These are phyloP conservation scores for Nakaseomyces sp. DNA, from an alignment of 1,139 yeast species.

Conservation along the genomic window DNA sequence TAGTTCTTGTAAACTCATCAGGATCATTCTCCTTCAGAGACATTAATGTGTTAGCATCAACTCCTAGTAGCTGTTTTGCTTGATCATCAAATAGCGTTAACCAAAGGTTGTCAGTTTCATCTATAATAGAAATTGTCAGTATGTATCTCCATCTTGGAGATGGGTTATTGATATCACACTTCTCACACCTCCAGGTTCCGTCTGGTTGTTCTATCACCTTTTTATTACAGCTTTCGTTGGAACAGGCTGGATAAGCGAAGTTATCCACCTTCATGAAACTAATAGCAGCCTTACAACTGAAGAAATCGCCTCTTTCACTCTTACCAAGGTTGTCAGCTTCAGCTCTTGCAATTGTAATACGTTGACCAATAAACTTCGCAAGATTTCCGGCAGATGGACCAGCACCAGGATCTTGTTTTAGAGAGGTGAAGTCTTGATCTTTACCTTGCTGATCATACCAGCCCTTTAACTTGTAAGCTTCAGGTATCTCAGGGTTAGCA, in stretches of 20 bases:
- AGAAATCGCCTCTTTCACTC: slow-evolving; percentile 71
- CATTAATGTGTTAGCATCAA: slow-evolving; percentile 59
- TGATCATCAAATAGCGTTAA: slow-evolving; percentile 79
- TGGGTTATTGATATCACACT: slow-evolving; percentile 62
- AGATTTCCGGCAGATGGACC: slow-evolving; percentile 26
- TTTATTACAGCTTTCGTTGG: slow-evolving; percentile 64
- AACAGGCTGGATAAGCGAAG: slow-evolving; percentile 89
- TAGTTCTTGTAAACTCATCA: slow-evolving; percentile 39
- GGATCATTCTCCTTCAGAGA: slow-evolving; percentile 43
- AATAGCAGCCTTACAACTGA: slow-evolving; percentile 64
- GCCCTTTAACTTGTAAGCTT: slow-evolving; percentile 80
- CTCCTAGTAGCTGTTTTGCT: slow-evolving; percentile 60
- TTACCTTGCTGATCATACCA: slow-evolving; percentile 87
- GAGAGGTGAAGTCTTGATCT: slow-evolving; percentile 50
- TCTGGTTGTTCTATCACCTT: slow-evolving; percentile 69
- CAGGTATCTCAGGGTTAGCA: slow-evolving; percentile 81
- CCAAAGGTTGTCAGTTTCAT: slow-evolving; percentile 80
- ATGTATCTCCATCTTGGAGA: slow-evolving; percentile 76
- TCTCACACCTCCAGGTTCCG: slow-evolving; percentile 88
- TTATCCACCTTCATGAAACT: slow-evolving; percentile 64
- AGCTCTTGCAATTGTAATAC: slow-evolving; percentile 61
- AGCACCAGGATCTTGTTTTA: slow-evolving; percentile 38
- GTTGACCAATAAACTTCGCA: slow-evolving; percentile 34
- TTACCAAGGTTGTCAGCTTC: slow-evolving; percentile 63
- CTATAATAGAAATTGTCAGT: slow-evolving; percentile 62